Base-by-base conservation (phyloP, 2,329 filamentous ascomycete species). In the Reticulascus tulasneorum region DNA sequence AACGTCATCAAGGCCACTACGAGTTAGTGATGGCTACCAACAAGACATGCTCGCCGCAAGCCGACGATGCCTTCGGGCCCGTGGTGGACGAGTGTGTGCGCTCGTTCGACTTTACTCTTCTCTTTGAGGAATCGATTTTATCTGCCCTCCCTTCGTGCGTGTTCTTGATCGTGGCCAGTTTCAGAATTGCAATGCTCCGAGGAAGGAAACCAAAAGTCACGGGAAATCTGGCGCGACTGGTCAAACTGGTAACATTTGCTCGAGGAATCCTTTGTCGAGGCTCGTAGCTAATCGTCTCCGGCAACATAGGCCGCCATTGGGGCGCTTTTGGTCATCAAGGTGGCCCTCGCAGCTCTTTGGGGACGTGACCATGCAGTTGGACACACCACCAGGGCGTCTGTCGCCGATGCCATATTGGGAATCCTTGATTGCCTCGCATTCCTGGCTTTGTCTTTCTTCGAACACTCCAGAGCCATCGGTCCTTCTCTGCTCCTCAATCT, bases 381-480 rank as follows among this genome's bases (percentile, higher is more conserved):
- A 45, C 49, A 3, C 24, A 45, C 40, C 11, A 52, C 52, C 5
- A 40, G 45, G 19, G 48, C 47, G 1, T 57, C 58, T 2, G 40
- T 61, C 2, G 47, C 59, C 0, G 51, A 55, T 8, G 41, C 49
- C 2, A 39, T 42, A 0, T 28, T 63, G 4, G 43, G 42, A 1
- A 31, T 59, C 1, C n/a, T 59, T 12, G 55, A 55, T 2, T 51
- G 53, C 2, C 27, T 60, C 2, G 47, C 46, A 8, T 42, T 59
- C 4, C 33, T 52, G 6, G 18, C 46, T 0, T 31, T 66, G 5
- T 64, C 61, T 0, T 60, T 47, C 28, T 19, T 44, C 1, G 63
- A 67, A 35, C 64, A 68, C 38, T 41, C 46, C 9, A 52, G 49
- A 6, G 51, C 58, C 3, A 39, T 45, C 1, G 47, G 50, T 15